A percentile compares a stretch with the other conserved stretches of the same genome.
Conservation (phyloP, 345 rosid genomes). For the Anacardium occidentale region DNA sequence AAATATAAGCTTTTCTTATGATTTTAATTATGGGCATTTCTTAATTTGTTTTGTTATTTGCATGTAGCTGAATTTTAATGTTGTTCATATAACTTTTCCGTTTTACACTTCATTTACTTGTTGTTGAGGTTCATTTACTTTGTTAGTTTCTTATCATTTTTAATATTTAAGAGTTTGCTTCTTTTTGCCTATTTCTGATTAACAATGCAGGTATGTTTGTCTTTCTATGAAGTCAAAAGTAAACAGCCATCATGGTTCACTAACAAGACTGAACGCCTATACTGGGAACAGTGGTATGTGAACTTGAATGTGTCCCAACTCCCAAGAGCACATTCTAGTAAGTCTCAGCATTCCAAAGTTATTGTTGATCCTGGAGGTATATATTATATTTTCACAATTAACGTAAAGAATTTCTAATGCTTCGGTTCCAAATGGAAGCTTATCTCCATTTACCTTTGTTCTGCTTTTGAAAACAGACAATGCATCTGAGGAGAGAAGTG, state of each 20-base stretch:
- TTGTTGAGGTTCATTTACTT: slow-evolving; percentile 1
- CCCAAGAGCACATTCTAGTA: slow-evolving; percentile 47
- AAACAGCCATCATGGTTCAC: slow-evolving; percentile 89
- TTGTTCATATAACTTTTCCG: background rate
- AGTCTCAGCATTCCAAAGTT: slow-evolving; percentile 62
- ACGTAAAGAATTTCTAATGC: background rate
- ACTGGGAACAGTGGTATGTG: slow-evolving; percentile 94
- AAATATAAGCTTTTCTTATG: background rate
- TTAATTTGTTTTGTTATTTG: background rate
- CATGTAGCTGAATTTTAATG: background rate
- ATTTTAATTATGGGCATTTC: slow-evolving; percentile 3
- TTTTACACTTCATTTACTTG: background rate
- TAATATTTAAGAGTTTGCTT: background rate
- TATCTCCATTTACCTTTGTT: slow-evolving; percentile 1
- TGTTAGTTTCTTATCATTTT: background rate
- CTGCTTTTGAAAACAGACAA: slow-evolving; percentile 39
- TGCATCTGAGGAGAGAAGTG: slow-evolving; percentile 56
- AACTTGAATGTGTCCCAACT: slow-evolving; percentile 81
- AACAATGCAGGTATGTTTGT: slow-evolving; percentile 70
- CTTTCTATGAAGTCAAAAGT: slow-evolving; percentile 88
- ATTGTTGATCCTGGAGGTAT: slow-evolving; percentile 72
- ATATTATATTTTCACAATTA: background rate
- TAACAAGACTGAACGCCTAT: slow-evolving; percentile 58
- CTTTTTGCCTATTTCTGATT: slow-evolving; percentile 10
- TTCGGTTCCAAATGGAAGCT: background rate